Percentiles rank a stretch among this genome's conserved stretches.
phyloP scores from a whole-genome alignment of 2,329 filamentous ascomycete genomes.

The Endoconidiophora polonica region DNA sequence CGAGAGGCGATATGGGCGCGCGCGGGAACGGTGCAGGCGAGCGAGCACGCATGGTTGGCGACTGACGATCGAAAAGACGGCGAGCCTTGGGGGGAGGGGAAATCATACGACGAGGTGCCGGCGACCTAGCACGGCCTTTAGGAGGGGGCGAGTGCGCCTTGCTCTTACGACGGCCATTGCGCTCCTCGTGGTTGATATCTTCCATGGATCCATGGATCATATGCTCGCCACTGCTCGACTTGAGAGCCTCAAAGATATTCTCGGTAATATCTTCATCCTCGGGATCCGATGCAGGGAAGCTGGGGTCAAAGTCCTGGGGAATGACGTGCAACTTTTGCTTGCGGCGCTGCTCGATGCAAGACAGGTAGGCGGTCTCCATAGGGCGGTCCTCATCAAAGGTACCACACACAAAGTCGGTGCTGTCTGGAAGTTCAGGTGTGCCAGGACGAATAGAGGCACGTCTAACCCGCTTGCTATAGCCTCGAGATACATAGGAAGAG shows the following conservation, averaged over 20 bases:
- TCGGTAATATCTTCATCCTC: conserved; percentile 64
- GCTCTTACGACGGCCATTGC: conserved; percentile 27
- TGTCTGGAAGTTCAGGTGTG: conserved; percentile 79
- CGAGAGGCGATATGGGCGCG: conserved; percentile 44
- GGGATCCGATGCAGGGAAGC: conserved; percentile 85
- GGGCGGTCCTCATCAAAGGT: conserved; percentile 91
- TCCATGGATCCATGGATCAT: conserved; percentile 53
- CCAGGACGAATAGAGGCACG: conserved; percentile 44
- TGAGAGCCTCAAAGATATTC: conserved; percentile 38
- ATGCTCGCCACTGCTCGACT: conserved; percentile 9
- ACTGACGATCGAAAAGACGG: conserved; percentile 1
- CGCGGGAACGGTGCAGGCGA: conserved; percentile 39
- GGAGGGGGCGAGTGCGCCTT: conserved; percentile 32
- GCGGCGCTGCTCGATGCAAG: conserved; percentile 64
- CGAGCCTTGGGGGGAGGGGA: conserved; percentile 24
- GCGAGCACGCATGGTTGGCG: conserved; percentile 24
- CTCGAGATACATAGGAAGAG: conserved; percentile 39
- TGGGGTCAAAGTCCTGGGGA: conserved; percentile 95
- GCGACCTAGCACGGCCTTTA: conserved; percentile 23
- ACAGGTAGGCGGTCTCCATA: conserved; percentile 84
- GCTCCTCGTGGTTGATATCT: conserved; percentile 42
- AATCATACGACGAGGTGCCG: conserved; percentile 23
- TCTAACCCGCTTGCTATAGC: conserved; percentile 21
- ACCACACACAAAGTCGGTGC: conserved; percentile 97
- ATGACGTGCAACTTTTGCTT: conserved; percentile 65